A percentile compares a stretch with the other conserved stretches of the same genome.
Evolutionary conservation across 179 eudicot species (phyloP).

Genomic region (Actinidia arguta): DNA sequence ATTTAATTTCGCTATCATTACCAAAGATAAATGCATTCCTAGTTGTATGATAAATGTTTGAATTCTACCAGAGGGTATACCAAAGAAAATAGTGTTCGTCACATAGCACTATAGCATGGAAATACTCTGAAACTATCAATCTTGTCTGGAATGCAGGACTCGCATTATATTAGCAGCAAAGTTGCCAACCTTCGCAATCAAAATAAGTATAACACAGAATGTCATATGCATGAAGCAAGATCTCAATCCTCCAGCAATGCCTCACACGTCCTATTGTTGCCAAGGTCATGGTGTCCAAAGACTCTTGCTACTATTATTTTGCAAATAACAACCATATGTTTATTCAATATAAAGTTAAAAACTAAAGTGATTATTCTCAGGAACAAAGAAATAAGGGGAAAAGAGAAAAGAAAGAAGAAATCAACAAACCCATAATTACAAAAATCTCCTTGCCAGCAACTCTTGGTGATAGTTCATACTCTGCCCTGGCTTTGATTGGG

Average conservation of each 20-base stretch:
- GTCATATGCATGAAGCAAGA: background rate
- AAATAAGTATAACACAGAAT: background rate
- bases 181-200: background rate
- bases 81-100: background rate
- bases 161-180: background rate
- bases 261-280: background rate
- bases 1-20: background rate
- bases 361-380: background rate
- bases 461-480: too few species aligned
- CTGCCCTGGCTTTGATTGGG: too few species aligned
- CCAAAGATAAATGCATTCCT: too few species aligned
- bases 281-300: background rate
- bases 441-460: background rate
- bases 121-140: background rate
- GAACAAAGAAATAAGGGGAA: background rate
- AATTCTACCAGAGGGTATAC: background rate
- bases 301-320: background rate
- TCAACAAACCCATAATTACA: background rate
- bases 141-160: background rate
- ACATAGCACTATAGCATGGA: background rate
- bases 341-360: too few species aligned
- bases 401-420: too few species aligned
- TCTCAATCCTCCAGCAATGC: constrained; percentile 3
- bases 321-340: background rate
- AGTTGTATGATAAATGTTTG: too few species aligned